phyloP scores from a whole-genome alignment of 2,329 filamentous ascomycete genomes.

The Laburnicola sp. region DNA sequence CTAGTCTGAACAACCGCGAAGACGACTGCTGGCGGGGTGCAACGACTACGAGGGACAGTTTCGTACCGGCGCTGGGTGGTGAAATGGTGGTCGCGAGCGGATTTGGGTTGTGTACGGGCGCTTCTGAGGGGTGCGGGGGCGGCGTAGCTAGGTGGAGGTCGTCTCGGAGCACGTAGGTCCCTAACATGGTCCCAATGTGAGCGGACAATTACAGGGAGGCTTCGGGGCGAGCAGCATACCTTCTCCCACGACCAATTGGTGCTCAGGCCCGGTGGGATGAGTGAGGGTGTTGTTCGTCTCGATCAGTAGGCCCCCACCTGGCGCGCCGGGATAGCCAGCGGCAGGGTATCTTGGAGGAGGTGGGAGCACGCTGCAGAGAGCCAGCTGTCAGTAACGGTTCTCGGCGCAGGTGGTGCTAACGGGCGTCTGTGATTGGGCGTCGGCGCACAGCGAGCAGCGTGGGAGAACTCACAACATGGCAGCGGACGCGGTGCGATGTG shows the following conservation, averaged over 20 bases:
- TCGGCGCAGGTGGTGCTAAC: conserved; percentile 16
- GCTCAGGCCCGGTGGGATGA: conserved; percentile 78
- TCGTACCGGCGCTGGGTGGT: conserved; percentile 83
- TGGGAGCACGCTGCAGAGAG: conserved; percentile 63
- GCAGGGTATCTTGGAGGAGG: conserved; percentile 85
- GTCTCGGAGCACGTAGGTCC: conserved; percentile 87
- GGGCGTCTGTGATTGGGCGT: conserved; percentile 31
- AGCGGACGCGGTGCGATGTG: conserved; percentile 30
- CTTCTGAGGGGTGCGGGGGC: conserved; percentile 92
- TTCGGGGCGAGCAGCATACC: conserved; percentile 54
- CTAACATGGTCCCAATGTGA: conserved; percentile 52
- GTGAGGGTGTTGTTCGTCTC: conserved; percentile 92
- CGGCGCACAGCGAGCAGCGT: conserved; percentile 16
- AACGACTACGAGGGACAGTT: conserved; percentile 75
- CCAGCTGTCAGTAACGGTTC: conserved; percentile 29
- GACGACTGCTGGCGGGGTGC: conserved; percentile 56
- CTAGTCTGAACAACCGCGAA: conserved; percentile 48
- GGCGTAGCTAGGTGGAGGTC: conserved; percentile 91
- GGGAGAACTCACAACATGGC: conserved; percentile 43
- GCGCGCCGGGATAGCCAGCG: conserved; percentile 71
- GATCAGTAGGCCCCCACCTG: conserved; percentile 74
- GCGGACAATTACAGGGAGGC: conserved; percentile 10
- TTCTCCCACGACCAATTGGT: conserved; percentile 91
- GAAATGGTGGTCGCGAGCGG: conserved; percentile 83
- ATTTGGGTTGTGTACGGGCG: conserved; percentile 83